Evolutionary conservation across 495 filamentous ascomycete species (phyloP), one percentile per base, ranked within the genome.

Genomic region (Clohesyomyces aquaticus): DNA sequence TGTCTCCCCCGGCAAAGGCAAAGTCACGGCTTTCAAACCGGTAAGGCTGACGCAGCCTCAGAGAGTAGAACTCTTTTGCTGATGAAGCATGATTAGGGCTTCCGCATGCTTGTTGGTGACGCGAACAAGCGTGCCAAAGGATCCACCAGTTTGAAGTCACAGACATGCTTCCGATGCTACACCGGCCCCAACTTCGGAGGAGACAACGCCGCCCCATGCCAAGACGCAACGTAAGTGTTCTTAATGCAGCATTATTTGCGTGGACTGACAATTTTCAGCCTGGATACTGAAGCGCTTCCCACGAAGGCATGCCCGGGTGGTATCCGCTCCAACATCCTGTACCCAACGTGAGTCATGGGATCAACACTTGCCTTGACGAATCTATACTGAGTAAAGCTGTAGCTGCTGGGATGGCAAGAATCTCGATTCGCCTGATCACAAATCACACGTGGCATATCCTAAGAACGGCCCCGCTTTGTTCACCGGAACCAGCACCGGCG

Each of bases 21-120:
- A 50, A 4, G 46, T 61, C n/a, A 68, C 66, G 1, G 66, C 66
- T 43, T 68, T 68, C 55, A 68, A 68, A 35, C 66, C 66, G 4
- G 64, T 65, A 27, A 27, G 61, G 22, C 18, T 9, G 8, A 21
- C 27, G 19, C 35, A 21, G 1, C 23, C 11, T 35, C 23, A 35
- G 12, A 19, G 22, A 2, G n/a, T 1, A 8, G 12, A 14, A 50
- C 1, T 3, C 10, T 14, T 16, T 43, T 6, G 25, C 29, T n/a
- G 27, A 32, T 59, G 16, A 59, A 47, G 43, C 19, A 8, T 35
- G 1, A 22, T 11, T 29, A 66, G 55, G 59, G 66, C n/a, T 68
- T 68, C 61, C 66, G 66, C 42, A 68, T 68, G 66, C 66, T 68
- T 8, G 61, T 65, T 32, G 66, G 66, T 16, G 66, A 68, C 29